Conservation (phyloP, 306 rosid species). For the Casuarina cunninghamiana region DNA sequence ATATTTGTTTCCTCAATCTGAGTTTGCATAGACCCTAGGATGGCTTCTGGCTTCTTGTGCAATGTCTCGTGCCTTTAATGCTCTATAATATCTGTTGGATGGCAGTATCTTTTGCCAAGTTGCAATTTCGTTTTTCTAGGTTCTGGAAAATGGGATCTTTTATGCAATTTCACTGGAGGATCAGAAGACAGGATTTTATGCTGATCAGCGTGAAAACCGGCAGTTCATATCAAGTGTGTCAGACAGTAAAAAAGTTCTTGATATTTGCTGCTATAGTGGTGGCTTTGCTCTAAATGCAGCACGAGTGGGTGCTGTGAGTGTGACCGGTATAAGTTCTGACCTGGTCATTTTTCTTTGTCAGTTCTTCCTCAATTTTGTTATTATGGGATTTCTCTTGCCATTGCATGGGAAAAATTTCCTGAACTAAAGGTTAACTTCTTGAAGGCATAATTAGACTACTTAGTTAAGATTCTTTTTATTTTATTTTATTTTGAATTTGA, state of each 20-base stretch:
- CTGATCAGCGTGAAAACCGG: constrained; percentile 92
- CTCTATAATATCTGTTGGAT: constrained; percentile 20
- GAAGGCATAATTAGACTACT: background rate
- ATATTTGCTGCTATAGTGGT: constrained; percentile 93
- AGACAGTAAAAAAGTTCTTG: constrained; percentile 71
- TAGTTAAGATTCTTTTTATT: background rate
- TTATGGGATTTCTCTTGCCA: background rate
- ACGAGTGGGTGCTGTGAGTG: constrained; percentile 70
- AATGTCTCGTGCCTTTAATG: background rate
- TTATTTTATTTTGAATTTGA: background rate
- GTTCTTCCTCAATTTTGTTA: background rate
- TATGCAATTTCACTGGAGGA: constrained; percentile 83
- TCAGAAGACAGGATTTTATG: constrained; percentile 95
- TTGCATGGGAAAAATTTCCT: background rate
- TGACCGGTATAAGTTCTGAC: constrained; percentile 57
- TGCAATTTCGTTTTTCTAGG: constrained; percentile 42
- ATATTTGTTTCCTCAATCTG: background rate
- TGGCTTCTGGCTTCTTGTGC: constrained; percentile 3
- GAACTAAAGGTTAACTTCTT: background rate
- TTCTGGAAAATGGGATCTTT: constrained; percentile 66
- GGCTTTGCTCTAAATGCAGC: constrained; percentile 78
- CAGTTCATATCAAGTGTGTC: constrained; percentile 77
- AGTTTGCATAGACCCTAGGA: constrained; percentile 9
- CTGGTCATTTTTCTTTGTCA: background rate
- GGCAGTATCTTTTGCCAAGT: constrained; percentile 16